Conservation (phyloP, 345 rosid genomes). For the Salix purpurea region DNA sequence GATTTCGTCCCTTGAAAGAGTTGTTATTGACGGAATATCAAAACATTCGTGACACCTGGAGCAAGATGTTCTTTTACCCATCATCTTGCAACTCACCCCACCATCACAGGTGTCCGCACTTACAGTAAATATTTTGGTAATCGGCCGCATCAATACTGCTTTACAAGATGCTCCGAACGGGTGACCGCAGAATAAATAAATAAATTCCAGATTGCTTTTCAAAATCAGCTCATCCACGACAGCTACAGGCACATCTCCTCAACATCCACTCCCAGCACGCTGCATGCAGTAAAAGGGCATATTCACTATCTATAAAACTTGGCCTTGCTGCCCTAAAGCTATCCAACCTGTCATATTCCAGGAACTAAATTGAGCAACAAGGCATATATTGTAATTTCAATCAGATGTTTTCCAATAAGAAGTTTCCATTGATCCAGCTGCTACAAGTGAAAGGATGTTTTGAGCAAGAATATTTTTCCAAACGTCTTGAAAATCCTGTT, state of each 20-base stretch:
- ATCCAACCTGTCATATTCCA: background rate
- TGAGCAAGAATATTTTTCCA: background rate
- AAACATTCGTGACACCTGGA: constrained; percentile 18
- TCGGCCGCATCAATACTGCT: constrained; percentile 37
- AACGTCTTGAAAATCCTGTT: background rate
- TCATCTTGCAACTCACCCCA: constrained; percentile 23
- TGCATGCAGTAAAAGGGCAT: constrained; percentile 15
- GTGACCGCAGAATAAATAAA: constrained; percentile 22
- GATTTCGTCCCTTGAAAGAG: constrained; percentile 16
- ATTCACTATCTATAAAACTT: background rate
- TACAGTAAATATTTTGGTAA: constrained; percentile 23
- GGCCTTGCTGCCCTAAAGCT: background rate
- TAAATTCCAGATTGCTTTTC: constrained; percentile 22
- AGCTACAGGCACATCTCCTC: constrained; percentile 29
- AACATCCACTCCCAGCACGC: constrained; percentile 35
- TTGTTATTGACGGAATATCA: constrained; percentile 39
- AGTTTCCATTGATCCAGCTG: background rate
- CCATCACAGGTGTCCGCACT: constrained; percentile 31
- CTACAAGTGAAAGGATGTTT: background rate
- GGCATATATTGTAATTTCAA: background rate
- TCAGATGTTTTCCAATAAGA: background rate
- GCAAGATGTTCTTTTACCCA: constrained; percentile 20
- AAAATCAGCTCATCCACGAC: constrained; percentile 27
- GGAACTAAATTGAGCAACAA: background rate
- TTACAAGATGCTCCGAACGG: constrained; percentile 48